phyloP scores from a whole-genome alignment of 2,329 filamentous ascomycete species.

The Microascus cirrosus region DNA sequence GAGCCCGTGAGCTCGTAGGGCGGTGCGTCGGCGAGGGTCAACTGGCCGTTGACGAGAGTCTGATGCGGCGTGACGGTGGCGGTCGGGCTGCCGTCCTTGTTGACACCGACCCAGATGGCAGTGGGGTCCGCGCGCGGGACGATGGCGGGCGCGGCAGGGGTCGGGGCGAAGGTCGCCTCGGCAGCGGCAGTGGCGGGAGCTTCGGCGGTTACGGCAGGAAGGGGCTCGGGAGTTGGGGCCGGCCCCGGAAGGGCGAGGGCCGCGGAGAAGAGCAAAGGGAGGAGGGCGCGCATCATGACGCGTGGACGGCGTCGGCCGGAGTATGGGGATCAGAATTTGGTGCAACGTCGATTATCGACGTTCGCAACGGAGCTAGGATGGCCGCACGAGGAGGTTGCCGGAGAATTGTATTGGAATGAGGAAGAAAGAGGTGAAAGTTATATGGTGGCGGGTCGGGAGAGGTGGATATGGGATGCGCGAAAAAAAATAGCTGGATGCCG shows the following conservation, averaged over 20 bases:
- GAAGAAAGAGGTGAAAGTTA: background rate
- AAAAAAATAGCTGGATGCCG: background rate
- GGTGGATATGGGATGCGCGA: background rate
- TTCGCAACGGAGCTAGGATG: background rate
- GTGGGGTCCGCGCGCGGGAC: conserved; percentile 18
- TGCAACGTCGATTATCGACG: background rate
- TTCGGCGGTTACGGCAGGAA: background rate
- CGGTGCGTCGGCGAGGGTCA: conserved; percentile 23
- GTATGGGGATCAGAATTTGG: background rate
- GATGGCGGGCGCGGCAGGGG: conserved; percentile 6
- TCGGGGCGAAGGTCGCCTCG: conserved; percentile 6
- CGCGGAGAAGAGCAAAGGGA: conserved; percentile 2
- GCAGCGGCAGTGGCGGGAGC: background rate
- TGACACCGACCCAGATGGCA: conserved; percentile 40
- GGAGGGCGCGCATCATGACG: conserved; percentile 4
- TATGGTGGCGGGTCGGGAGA: background rate
- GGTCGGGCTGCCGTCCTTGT: conserved; percentile 29
- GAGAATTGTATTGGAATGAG: background rate
- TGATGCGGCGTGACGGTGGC: conserved; percentile 37
- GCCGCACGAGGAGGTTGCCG: background rate
- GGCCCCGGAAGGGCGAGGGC: conserved; percentile 3
- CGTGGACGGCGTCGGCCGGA: background rate
- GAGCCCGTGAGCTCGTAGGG: conserved; percentile 35
- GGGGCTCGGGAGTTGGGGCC: background rate
- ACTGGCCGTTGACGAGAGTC: conserved; percentile 33